Evolutionary conservation across 768 basidiomycete genomes (phyloP).

Genomic region (Leucosporidium yakuticum): DNA sequence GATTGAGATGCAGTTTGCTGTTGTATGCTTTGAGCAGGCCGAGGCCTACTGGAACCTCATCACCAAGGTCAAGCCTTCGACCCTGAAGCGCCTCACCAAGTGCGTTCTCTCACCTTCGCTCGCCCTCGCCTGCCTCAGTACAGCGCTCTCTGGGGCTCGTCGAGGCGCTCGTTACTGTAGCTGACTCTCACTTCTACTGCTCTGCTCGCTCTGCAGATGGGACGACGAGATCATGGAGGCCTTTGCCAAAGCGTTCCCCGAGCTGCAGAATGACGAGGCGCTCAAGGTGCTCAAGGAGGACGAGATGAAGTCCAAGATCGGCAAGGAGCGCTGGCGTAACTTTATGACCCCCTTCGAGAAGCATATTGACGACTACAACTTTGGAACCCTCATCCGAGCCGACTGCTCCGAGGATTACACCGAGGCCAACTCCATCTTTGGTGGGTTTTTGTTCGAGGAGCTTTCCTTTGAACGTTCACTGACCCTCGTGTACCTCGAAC

Average conservation of each 20-base stretch:
- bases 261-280: constrained; percentile 49
- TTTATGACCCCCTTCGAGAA: constrained; percentile 67
- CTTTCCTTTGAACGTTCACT: not conserved
- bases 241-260: constrained; percentile 71
- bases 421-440: constrained; percentile 90
- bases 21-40: constrained; percentile 92
- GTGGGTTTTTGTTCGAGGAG: constrained; percentile 44
- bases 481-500: not conserved
- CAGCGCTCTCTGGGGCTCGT: not conserved
- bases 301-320: constrained; percentile 78
- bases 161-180: not conserved
- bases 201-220: constrained; percentile 47
- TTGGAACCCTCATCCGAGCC: constrained; percentile 85
- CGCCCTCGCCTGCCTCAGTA: not conserved
- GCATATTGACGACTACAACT: constrained; percentile 81
- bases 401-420: constrained; percentile 74
- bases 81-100: constrained; percentile 71
- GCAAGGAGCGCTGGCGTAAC: constrained; percentile 83
- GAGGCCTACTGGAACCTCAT: constrained; percentile 97
- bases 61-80: constrained; percentile 67
- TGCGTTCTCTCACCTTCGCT: constrained; percentile 41
- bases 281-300: constrained; percentile 72
- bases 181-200: not conserved
- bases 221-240: constrained; percentile 89
- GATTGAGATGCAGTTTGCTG: constrained; percentile 98